phyloP scores from a whole-genome alignment of 1,284 basidiomycete genomes.

The Puccinia hordei region DNA sequence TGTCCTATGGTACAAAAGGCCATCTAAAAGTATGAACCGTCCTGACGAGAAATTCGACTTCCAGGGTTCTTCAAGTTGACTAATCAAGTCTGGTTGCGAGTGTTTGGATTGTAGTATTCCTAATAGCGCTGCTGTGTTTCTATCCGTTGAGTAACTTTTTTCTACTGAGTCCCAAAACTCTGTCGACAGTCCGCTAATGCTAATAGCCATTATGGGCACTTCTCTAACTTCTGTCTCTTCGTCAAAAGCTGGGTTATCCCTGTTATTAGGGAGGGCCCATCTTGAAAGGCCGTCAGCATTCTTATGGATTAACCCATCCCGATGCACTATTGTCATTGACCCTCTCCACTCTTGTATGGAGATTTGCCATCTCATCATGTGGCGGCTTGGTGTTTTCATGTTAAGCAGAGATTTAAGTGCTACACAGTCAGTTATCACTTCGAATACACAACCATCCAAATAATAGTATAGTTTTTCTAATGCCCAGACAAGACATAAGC shows the following conservation, averaged over 20 bases:
- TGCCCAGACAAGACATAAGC: too few species aligned
- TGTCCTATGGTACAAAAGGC: neutral
- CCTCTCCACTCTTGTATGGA: too few species aligned
- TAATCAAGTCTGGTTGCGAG: too few species aligned
- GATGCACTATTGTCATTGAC: too few species aligned
- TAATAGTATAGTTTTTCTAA: too few species aligned
- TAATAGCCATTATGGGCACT: neutral
- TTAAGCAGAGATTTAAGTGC: too few species aligned
- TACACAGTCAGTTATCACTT: too few species aligned
- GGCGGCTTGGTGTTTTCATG: too few species aligned
- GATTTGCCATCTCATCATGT: too few species aligned
- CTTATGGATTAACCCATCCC: neutral
- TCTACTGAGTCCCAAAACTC: neutral
- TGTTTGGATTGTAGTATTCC: neutral
- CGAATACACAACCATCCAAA: too few species aligned
- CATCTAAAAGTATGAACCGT: neutral
- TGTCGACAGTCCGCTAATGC: neutral
- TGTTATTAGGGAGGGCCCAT: neutral
- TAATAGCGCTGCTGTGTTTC: neutral
- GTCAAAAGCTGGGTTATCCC: neutral
- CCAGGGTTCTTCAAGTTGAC: neutral
- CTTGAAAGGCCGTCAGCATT: neutral
- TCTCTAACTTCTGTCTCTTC: slow-evolving; percentile 3
- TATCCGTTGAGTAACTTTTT: neutral
- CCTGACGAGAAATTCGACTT: neutral